phyloP scores from a whole-genome alignment of 495 filamentous ascomycete genomes.

The Hypoxylon fuscum region DNA sequence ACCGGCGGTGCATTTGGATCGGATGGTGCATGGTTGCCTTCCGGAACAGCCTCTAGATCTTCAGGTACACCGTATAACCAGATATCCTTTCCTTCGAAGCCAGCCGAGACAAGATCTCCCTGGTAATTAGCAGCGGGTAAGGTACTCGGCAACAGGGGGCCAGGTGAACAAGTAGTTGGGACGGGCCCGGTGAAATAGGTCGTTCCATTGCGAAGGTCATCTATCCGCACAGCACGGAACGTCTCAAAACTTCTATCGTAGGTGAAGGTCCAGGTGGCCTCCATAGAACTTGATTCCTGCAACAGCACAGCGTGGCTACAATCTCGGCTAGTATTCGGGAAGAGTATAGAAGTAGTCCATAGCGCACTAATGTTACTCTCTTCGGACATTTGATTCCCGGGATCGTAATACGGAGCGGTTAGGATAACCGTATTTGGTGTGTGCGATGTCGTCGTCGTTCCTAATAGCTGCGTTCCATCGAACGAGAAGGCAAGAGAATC shows the following conservation, averaged over 20 bases:
- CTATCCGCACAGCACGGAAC: slow-evolving; percentile 78
- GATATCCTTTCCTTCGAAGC: slow-evolving; percentile 75
- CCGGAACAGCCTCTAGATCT: slow-evolving; percentile 68
- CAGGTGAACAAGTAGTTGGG: slow-evolving; percentile 52
- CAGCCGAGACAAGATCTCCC: slow-evolving; percentile 79
- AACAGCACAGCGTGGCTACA: slow-evolving; percentile 81
- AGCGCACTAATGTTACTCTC: slow-evolving; percentile 76
- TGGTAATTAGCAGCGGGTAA: slow-evolving; percentile 71
- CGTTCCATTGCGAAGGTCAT: slow-evolving; percentile 77
- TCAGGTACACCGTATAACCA: slow-evolving; percentile 86
- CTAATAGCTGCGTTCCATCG: slow-evolving; percentile 85
- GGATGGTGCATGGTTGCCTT: slow-evolving; percentile 37
- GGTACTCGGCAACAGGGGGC: slow-evolving; percentile 68
- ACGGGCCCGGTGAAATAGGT: slow-evolving; percentile 83
- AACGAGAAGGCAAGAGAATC: slow-evolving; percentile 83
- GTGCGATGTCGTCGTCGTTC: slow-evolving; percentile 71
- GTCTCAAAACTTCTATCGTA: slow-evolving; percentile 80
- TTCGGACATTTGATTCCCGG: slow-evolving; percentile 59
- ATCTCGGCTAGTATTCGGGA: slow-evolving; percentile 77
- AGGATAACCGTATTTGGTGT: slow-evolving; percentile 78
- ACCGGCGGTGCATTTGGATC: slow-evolving; percentile 41
- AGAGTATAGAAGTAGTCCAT: slow-evolving; percentile 90
- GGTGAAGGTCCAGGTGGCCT: slow-evolving; percentile 80
- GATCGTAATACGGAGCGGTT: slow-evolving; percentile 81
- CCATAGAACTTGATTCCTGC: slow-evolving; percentile 72